These are phyloP conservation scores for Lepidium aucheri DNA, from an alignment of 345 rosid genomes.

Conservation along the genomic window DNA sequence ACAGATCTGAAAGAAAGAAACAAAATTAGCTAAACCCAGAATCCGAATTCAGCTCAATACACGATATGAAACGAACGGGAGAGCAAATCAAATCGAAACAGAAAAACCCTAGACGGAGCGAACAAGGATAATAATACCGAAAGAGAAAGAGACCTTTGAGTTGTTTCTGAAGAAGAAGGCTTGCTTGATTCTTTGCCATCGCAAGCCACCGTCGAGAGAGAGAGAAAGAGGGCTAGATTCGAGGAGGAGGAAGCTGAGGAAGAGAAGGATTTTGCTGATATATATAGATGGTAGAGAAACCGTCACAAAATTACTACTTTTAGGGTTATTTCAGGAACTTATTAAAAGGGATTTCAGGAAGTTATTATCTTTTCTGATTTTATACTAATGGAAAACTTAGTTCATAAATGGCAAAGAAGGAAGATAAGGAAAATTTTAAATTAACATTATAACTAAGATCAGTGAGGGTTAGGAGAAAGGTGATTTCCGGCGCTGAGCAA, in stretches of 20 bases:
- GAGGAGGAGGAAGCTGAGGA: slow-evolving; percentile 12
- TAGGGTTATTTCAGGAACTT: background rate
- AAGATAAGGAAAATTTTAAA: too few species aligned
- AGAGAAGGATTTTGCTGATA: background rate
- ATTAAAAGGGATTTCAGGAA: background rate
- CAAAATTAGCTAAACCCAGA: background rate
- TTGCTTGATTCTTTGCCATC: slow-evolving; percentile 37
- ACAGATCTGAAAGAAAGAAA: slow-evolving; percentile 53
- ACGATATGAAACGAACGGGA: background rate
- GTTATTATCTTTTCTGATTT: too few species aligned
- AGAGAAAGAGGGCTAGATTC: slow-evolving; percentile 16
- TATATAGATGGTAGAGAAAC: background rate
- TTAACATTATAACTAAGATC: too few species aligned
- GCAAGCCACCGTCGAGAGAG: slow-evolving; percentile 26
- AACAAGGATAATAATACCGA: background rate
- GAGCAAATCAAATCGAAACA: background rate
- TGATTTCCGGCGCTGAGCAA: too few species aligned
- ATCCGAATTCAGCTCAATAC: background rate
- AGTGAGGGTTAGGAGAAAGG: too few species aligned
- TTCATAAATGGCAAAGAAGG: too few species aligned
- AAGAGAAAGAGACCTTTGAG: slow-evolving; percentile 45
- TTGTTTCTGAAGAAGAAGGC: slow-evolving; percentile 77
- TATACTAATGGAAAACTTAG: too few species aligned
- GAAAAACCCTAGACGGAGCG: background rate
- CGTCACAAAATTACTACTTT: background rate